Percentiles rank a stretch among this genome's conserved stretches.
These are phyloP conservation scores for Taphrina sp. DNA, from an alignment of 1,139 yeast species.

Conservation along the genomic window DNA sequence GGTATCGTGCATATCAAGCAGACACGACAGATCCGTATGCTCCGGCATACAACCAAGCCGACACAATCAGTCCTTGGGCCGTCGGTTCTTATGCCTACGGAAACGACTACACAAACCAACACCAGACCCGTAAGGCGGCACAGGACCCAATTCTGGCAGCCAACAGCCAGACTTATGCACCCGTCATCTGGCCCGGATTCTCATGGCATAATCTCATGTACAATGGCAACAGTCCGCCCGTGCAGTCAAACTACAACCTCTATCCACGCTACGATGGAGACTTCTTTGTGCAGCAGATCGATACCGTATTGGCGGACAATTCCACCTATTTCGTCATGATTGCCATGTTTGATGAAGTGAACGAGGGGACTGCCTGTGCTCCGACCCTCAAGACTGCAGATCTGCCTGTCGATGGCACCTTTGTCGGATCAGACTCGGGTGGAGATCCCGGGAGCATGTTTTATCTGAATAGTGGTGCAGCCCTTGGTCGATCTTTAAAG, in stretches of 20 bases:
- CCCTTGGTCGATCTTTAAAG: background rate
- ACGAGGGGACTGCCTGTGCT: background rate
- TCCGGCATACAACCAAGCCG: background rate
- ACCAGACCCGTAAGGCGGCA: constrained; percentile 3
- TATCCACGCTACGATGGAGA: background rate
- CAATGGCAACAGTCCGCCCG: constrained; percentile 3
- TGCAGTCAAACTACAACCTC: background rate
- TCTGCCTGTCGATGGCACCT: background rate
- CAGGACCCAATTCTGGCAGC: background rate
- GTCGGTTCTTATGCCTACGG: background rate
- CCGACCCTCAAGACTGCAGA: background rate
- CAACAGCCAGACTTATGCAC: constrained; percentile 2
- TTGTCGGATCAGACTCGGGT: background rate
- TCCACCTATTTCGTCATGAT: constrained; percentile 1
- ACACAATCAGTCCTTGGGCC: constrained; percentile 4
- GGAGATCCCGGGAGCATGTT: background rate
- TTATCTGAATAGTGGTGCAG: background rate
- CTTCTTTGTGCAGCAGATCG: background rate
- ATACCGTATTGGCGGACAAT: background rate
- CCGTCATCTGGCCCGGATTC: constrained; percentile 1
- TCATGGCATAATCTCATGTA: constrained; percentile 2
- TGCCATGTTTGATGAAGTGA: constrained; percentile 7
- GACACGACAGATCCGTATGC: constrained; percentile 4
- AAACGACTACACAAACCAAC: background rate
- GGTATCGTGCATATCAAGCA: background rate